Percentiles rank a stretch among this genome's conserved stretches.
phyloP scores from a whole-genome alignment of 1,139 yeast species.

The Entelexis paramagnoliae region DNA sequence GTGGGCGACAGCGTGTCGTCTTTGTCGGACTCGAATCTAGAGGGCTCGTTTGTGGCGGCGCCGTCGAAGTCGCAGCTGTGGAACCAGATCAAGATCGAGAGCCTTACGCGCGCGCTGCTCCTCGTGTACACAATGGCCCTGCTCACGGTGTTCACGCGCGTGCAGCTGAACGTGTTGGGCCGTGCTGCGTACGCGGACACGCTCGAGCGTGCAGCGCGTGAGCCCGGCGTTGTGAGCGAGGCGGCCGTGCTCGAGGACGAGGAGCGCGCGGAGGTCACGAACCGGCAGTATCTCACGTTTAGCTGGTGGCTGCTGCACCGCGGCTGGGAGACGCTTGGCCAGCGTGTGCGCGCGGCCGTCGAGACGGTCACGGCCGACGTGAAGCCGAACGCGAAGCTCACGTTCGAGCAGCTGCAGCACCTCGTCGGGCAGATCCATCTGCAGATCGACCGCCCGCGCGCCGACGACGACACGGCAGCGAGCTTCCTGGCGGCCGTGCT shows the following conservation, averaged over 20 bases:
- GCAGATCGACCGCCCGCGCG: conserved; percentile 30
- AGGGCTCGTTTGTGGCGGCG: conserved; percentile 11
- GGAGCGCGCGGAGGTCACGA: conserved; percentile 36
- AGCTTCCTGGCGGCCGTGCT: conserved; percentile 31
- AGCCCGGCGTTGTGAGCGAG: conserved; percentile 7
- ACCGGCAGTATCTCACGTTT: conserved; percentile 74
- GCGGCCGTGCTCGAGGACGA: conserved; percentile 23
- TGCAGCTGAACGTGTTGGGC: conserved; percentile 81
- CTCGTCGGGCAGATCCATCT: conserved; percentile 38
- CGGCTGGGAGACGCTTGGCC: conserved; percentile 60
- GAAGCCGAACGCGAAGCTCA: conserved; percentile 62
- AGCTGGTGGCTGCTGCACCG: conserved; percentile 91
- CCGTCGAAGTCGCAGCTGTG: conserved; percentile 63
- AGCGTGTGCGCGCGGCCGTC: conserved; percentile 49
- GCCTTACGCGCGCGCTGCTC: conserved; percentile 65
- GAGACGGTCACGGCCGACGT: conserved; percentile 47
- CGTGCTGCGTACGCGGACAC: conserved; percentile 74
- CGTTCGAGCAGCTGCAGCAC: conserved; percentile 50
- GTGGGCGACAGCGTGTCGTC: conserved; percentile 7
- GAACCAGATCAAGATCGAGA: conserved; percentile 67
- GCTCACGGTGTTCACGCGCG: conserved; percentile 62
- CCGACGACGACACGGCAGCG: neutral
- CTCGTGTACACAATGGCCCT: conserved; percentile 60
- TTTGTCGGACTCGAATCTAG: neutral
- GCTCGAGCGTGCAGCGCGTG: conserved; percentile 54